These are phyloP conservation scores for Cryptococcus sp. DNA, from an alignment of 1,284 basidiomycete species.

Conservation along the genomic window DNA sequence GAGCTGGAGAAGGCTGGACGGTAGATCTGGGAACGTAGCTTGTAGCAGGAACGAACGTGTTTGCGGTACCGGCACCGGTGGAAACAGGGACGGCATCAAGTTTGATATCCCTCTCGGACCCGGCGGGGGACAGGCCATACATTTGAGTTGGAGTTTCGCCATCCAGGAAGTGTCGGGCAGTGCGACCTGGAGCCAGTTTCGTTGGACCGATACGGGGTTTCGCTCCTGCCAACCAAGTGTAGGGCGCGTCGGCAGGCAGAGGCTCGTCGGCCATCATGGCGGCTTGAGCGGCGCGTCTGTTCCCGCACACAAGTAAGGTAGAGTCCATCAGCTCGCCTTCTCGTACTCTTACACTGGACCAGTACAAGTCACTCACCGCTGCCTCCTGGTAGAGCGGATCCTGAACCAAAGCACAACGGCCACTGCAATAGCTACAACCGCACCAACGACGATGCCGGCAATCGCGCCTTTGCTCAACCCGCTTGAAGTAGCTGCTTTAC, in stretches of 20 bases:
- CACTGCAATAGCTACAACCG: conserved; percentile 14
- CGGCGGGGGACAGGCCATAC: neutral
- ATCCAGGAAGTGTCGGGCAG: conserved; percentile 24
- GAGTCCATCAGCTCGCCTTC: too few species aligned
- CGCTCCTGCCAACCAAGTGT: conserved; percentile 13
- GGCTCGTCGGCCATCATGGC: neutral
- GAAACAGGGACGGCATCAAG: too few species aligned
- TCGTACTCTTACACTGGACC: neutral
- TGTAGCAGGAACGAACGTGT: too few species aligned
- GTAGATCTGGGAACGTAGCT: too few species aligned
- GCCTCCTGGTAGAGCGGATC: conserved; percentile 4
- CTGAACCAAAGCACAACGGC: conserved; percentile 18
- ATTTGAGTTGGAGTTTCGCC: conserved; percentile 27
- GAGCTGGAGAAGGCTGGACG: too few species aligned
- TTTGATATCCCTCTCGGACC: neutral
- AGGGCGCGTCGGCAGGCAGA: conserved; percentile 6
- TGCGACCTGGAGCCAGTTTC: conserved; percentile 25
- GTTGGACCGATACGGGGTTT: conserved; percentile 29
- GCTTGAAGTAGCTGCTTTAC: conserved; percentile 21
- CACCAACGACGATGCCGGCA: conserved; percentile 37
- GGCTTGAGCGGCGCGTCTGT: neutral
- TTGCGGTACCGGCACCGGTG: too few species aligned
- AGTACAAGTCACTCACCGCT: conserved; percentile 7
- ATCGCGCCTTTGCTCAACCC: conserved; percentile 28
- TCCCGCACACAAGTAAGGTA: too few species aligned